A percentile compares a stretch with the other conserved stretches of the same genome.
These are phyloP conservation scores for Mycena haematopus DNA, from an alignment of 768 basidiomycete genomes.

Conservation along the genomic window DNA sequence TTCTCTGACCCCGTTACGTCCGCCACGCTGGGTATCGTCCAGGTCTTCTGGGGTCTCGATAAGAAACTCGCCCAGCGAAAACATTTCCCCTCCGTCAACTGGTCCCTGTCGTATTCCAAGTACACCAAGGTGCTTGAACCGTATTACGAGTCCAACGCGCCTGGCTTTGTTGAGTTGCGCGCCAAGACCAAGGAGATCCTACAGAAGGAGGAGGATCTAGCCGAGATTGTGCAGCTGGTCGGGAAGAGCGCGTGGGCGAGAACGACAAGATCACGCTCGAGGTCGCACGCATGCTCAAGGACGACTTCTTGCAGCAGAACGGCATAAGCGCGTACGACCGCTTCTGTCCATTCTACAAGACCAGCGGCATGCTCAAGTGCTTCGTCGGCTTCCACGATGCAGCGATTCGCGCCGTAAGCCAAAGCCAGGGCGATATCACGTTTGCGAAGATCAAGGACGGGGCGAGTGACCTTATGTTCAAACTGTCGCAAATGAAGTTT, in stretches of 20 bases:
- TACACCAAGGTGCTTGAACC: conserved; percentile 94
- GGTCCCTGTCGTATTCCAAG: conserved; percentile 99
- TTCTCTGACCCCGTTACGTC: conserved; percentile 99
- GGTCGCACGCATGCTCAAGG: conserved; percentile 96
- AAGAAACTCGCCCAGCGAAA: conserved; percentile 99
- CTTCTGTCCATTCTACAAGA: conserved; percentile 99
- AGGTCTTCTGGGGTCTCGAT: conserved; percentile 99
- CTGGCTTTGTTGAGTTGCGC: conserved; percentile 95
- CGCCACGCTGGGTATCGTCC: conserved; percentile 97
- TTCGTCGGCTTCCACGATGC: conserved; percentile 93
- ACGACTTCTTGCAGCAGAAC: conserved; percentile 97
- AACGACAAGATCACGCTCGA: conserved; percentile 98
- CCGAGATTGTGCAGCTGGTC: conserved; percentile 99
- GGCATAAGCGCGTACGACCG: conserved; percentile 98
- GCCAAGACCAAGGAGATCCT: conserved; percentile 94
- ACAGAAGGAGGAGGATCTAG: conserved; percentile 98
- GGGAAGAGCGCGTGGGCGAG: conserved; percentile 98
- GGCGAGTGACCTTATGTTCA: conserved; percentile 89
- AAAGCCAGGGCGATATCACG: conserved; percentile 80
- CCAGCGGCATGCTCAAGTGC: conserved; percentile 92
- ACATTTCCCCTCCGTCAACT: conserved; percentile 99
- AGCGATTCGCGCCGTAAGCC: conserved; percentile 85
- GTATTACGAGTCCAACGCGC: conserved; percentile 88
- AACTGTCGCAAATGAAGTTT: conserved; percentile 99
- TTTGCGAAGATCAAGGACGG: conserved; percentile 89